Evolutionary conservation across 768 basidiomycete genomes (phyloP).

Genomic region (Omphalotus guepiniiformis): DNA sequence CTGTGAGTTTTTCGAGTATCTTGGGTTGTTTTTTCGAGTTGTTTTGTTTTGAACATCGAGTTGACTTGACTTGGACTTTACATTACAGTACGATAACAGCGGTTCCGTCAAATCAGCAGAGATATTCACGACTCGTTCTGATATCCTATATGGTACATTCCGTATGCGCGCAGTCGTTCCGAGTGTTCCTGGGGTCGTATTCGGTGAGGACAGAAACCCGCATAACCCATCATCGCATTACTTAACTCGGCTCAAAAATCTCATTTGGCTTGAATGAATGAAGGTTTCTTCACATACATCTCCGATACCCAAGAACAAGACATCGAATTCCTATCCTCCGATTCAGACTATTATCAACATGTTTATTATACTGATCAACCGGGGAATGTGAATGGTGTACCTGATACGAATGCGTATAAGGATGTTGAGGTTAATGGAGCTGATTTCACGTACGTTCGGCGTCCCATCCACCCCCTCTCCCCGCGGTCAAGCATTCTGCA

Average conservation of each 20-base stretch:
- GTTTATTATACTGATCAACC: constrained; percentile 16
- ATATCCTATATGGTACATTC: constrained; percentile 14
- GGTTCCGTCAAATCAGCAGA: constrained; percentile 11
- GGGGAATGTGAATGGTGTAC: constrained; percentile 6
- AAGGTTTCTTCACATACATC: constrained; percentile 15
- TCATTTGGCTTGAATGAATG: neutral
- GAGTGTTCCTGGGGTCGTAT: constrained; percentile 13
- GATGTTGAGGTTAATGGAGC: constrained; percentile 12
- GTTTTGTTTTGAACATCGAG: too few relatives aligned
- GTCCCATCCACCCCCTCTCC: neutral
- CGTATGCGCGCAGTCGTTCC: constrained; percentile 15
- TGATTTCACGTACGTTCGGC: constrained; percentile 14
- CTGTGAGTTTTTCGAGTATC: constrained; percentile 12
- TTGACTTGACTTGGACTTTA: too few relatives aligned
- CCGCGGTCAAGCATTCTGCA: too few relatives aligned
- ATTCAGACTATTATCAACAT: constrained; percentile 11
- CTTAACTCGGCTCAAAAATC: too few relatives aligned
- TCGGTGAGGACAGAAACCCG: constrained; percentile 5
- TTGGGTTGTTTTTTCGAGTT: too few relatives aligned
- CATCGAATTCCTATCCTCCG: constrained; percentile 15
- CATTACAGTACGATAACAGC: too few relatives aligned
- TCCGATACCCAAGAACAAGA: constrained; percentile 16
- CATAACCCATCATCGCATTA: too few relatives aligned
- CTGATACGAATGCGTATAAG: constrained; percentile 9
- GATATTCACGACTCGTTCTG: constrained; percentile 14